Percentiles rank a stretch among this genome's conserved stretches.
phyloP scores from a whole-genome alignment of 2,329 filamentous ascomycete species.

The Ceratocystis papillata region DNA sequence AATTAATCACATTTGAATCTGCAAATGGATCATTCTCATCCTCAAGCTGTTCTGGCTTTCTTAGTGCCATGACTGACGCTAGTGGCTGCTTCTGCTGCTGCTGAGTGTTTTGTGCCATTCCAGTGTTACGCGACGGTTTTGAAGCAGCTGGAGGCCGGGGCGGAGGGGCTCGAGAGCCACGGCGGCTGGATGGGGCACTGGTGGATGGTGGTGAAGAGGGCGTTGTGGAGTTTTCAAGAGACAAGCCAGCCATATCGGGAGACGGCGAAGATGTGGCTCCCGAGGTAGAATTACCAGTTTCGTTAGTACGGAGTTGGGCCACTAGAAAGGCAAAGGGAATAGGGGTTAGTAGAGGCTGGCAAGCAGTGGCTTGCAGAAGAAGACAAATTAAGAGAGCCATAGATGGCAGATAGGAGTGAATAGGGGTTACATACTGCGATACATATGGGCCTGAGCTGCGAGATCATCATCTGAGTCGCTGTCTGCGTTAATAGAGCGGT shows the following conservation, averaged over 20 bases:
- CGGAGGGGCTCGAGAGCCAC: slow-evolving; percentile 31
- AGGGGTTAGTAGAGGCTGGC: slow-evolving; percentile 27
- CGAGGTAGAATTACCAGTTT: slow-evolving; percentile 35
- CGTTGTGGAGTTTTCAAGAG: slow-evolving; percentile 30
- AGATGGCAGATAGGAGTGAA: slow-evolving; percentile 1
- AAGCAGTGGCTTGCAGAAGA: not conserved
- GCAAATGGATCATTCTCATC: slow-evolving; percentile 82
- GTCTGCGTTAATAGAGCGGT: slow-evolving; percentile 69
- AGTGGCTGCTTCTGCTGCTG: slow-evolving; percentile 30
- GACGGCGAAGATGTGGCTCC: slow-evolving; percentile 36
- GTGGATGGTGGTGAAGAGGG: slow-evolving; percentile 34
- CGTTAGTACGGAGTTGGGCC: slow-evolving; percentile 43
- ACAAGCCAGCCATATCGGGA: slow-evolving; percentile 38
- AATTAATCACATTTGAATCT: slow-evolving; percentile 39
- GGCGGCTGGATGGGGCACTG: slow-evolving; percentile 5
- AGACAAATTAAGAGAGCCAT: slow-evolving; percentile 23
- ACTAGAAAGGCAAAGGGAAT: slow-evolving; percentile 29
- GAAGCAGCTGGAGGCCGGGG: slow-evolving; percentile 38
- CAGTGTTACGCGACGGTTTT: slow-evolving; percentile 36
- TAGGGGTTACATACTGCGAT: slow-evolving; percentile 41
- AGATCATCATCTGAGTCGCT: slow-evolving; percentile 59
- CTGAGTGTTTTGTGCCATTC: too few relatives aligned
- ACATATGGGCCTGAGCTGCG: slow-evolving; percentile 55
- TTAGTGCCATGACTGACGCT: slow-evolving; percentile 31
- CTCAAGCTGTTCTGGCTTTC: slow-evolving; percentile 50